phyloP scores from a whole-genome alignment of 192 early-diverging fungal genomes.

The Spinellus fusiger region DNA sequence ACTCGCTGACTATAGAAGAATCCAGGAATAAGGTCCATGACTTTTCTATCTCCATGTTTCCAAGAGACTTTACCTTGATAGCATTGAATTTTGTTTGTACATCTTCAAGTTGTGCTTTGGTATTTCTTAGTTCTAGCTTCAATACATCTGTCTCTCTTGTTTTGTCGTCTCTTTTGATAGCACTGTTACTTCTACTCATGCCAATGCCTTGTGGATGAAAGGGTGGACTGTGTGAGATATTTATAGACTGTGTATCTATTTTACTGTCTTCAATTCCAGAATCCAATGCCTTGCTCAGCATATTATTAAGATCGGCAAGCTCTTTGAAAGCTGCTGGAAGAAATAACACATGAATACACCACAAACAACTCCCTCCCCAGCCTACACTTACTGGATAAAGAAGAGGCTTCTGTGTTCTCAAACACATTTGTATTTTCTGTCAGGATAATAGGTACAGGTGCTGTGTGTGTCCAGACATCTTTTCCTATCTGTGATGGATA shows the following conservation, averaged over 20 bases:
- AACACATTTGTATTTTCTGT: neutral
- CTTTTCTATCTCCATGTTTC: neutral
- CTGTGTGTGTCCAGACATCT: too few species aligned
- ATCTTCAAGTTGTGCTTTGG: constrained; percentile 17
- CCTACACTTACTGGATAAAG: neutral
- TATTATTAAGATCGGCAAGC: constrained; percentile 13
- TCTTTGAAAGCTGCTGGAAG: neutral
- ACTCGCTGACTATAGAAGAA: constrained; percentile 25
- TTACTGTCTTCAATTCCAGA: neutral
- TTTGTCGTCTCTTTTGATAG: neutral
- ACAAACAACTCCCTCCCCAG: neutral
- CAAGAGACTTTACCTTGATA: constrained; percentile 14
- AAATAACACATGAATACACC: neutral
- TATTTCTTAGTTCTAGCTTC: constrained; percentile 12
- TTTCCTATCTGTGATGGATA: neutral
- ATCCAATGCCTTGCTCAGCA: constrained; percentile 14
- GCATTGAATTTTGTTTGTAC: constrained; percentile 24
- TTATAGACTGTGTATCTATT: neutral
- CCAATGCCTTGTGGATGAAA: too few species aligned
- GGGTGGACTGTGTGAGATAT: neutral
- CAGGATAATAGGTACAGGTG: too few species aligned
- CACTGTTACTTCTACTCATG: too few species aligned
- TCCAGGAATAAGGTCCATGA: neutral
- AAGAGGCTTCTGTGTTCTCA: neutral
- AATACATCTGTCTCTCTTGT: neutral